Base-by-base conservation (phyloP, 345 rosid species). In the Arabis alpina region DNA sequence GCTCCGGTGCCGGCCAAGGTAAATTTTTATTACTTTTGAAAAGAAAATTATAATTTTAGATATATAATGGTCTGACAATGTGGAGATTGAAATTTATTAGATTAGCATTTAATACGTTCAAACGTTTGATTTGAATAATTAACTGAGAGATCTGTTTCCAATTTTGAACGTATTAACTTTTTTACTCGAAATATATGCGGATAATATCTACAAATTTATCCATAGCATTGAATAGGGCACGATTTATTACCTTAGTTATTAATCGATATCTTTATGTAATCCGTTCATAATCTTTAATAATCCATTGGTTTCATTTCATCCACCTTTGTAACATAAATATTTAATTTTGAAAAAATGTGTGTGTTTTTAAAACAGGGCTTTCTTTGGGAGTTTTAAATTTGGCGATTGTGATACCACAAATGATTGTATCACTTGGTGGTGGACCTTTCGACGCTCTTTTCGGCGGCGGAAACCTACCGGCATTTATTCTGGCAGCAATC, bases 1-100 rank as follows among this genome's bases (percentile, higher is more conserved):
- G 32, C 3, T n/a, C 87, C 4, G 85, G 86, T 50, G 91, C 89
- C 1, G 97, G 98, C 54, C 98, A 92, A 90, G 98, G 98, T 84
- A 76, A 19, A 6, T 6, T 12, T 23, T 3, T 36, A 1, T 36
- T 6, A 36, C 10, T 8, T 36, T 36, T 34, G 2, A 36, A 1
- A 8, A 8, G 40, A 32, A 32, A 32, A 32, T 5, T 36, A 7
- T 23, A 39, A 56, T 13, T 41, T 43, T 44, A 47, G 42, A 47
- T 15, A 16, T 62, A 28, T 62, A 3, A 3, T 62, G 28, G 67
- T 32, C 28, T 10, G 54, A 15, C 14, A 15, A 44, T 44, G 51
- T 43, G n/a, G 24, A n/a, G 40, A 43, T 50, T 8, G 2, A 10
- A 60, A 42, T 8, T n/a, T 36, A 25, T 27, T 43, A 11, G 10